Evolutionary conservation across 129 eudicot genomes (phyloP), one percentile per base, ranked within the genome.

Genomic region (Centaurea solstitialis): DNA sequence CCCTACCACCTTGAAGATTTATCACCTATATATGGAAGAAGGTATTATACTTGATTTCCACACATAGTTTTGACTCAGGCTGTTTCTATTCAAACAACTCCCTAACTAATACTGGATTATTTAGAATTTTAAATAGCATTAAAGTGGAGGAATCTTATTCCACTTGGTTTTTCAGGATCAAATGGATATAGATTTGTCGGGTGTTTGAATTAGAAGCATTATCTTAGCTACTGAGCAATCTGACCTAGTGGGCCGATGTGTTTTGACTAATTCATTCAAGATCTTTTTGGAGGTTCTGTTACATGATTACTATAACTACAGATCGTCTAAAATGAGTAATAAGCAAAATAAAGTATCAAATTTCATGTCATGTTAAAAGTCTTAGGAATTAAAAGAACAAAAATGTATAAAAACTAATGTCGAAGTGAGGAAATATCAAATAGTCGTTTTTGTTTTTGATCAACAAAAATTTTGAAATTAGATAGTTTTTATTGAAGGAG

Each of bases 161-260:
- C 77, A 82, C 77, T 82, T 82, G 81, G 73, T 37, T 82, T 81
- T 33, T 22, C 74, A 43, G 24, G 72, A 53, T 76, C 72, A 76
- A 76, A 23, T 68, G 65, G 40, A 76, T 68, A 68, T 62, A 15
- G 59, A 83, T 59, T 77, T 83, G 78, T 77, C 72, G 74, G 81
- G n/a, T 53, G 76, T 76, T 82, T 69, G 76, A 79, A 43, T 82
- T 82, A 70, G 78, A 45, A 77, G 40, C 73, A 71, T 83, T 83
- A 62, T 83, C 79, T 71, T 62, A 62, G 70, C 65, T 57, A 53
- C 22, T 83, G 78, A 77, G 71, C 86, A 77, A 77, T 26, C 40
- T 38, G 22, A 77, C 81, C 62, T 10, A 23, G 86, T 83, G 86
- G 86, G 17, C 82, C 86, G 47, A 21, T 77, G 82, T 83, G 82